Percentiles rank a stretch among this genome's conserved stretches.
Conservation (phyloP, 2,329 filamentous ascomycete genomes). For the Chaetomium olivaceum region DNA sequence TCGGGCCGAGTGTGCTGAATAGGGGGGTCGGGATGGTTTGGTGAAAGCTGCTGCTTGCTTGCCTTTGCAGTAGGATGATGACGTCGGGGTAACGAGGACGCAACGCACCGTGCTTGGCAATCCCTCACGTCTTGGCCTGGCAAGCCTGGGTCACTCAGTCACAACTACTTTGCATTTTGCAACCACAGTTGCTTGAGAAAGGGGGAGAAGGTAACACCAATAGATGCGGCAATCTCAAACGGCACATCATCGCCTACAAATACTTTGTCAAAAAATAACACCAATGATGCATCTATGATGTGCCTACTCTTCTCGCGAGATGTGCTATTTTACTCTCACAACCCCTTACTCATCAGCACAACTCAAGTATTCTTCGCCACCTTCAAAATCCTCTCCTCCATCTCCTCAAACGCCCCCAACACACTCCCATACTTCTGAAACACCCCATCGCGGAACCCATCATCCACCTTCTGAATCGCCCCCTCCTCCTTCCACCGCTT, state of each 20-base stretch:
- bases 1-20: neutral
- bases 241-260: too few species aligned
- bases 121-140: neutral
- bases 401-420: conserved; percentile 71
- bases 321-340: too few species aligned
- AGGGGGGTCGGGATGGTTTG: neutral
- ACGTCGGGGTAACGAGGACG: neutral
- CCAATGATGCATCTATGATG: neutral
- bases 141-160: too few species aligned
- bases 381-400: conserved; percentile 68
- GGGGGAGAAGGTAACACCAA: neutral
- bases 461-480: conserved; percentile 78
- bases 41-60: neutral
- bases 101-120: neutral
- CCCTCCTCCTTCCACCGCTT: conserved; percentile 81
- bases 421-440: conserved; percentile 79
- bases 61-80: neutral
- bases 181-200: too few species aligned
- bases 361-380: conserved; percentile 37
- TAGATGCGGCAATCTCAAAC: neutral
- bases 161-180: neutral
- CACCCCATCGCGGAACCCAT: conserved; percentile 72
- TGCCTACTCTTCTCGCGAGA: too few species aligned
- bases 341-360: neutral
- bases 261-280: neutral